Evolutionary conservation across 805 yeast genomes (phyloP).

Genomic region (Blastobotrys robertii): DNA sequence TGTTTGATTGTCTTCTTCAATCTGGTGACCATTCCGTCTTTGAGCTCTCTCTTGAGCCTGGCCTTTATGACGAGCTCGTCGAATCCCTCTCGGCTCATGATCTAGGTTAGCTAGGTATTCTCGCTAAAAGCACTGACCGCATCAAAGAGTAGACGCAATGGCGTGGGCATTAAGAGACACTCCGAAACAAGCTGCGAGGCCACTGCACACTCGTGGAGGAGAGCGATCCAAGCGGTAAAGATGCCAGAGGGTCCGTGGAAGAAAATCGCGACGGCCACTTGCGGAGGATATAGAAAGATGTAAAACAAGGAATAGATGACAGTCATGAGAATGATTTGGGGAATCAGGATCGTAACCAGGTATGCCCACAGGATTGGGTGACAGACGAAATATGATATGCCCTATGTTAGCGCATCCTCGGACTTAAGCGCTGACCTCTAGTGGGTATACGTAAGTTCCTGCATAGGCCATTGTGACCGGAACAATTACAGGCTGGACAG

Average conservation of each 20-base stretch:
- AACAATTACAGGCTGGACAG: constrained; percentile 16
- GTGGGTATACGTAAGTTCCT: constrained; percentile 26
- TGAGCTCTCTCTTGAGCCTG: constrained; percentile 26
- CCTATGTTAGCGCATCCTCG: constrained; percentile 19
- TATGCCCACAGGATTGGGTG: constrained; percentile 40
- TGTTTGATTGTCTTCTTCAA: constrained; percentile 26
- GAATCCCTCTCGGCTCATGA: constrained; percentile 35
- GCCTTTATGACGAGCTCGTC: constrained; percentile 37
- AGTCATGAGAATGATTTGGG: constrained; percentile 35
- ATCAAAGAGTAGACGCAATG: constrained; percentile 40
- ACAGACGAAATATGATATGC: constrained; percentile 32
- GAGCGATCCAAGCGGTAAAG: constrained; percentile 35
- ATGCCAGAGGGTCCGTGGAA: constrained; percentile 45
- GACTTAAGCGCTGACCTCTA: constrained; percentile 12
- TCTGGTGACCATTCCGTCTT: constrained; percentile 26
- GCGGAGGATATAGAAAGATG: constrained; percentile 35
- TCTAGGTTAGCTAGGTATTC: constrained; percentile 6
- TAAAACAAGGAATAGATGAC: constrained; percentile 31
- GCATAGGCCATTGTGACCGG: constrained; percentile 18
- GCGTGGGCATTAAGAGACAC: constrained; percentile 37
- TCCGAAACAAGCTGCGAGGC: constrained; percentile 36
- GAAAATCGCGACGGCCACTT: constrained; percentile 33
- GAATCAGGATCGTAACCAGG: constrained; percentile 35
- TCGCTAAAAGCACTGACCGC: constrained; percentile 24
- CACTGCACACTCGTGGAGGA: constrained; percentile 35